These are phyloP conservation scores for Hanseniaspora jakobsenii DNA, from an alignment of 805 yeast genomes.

Conservation along the genomic window DNA sequence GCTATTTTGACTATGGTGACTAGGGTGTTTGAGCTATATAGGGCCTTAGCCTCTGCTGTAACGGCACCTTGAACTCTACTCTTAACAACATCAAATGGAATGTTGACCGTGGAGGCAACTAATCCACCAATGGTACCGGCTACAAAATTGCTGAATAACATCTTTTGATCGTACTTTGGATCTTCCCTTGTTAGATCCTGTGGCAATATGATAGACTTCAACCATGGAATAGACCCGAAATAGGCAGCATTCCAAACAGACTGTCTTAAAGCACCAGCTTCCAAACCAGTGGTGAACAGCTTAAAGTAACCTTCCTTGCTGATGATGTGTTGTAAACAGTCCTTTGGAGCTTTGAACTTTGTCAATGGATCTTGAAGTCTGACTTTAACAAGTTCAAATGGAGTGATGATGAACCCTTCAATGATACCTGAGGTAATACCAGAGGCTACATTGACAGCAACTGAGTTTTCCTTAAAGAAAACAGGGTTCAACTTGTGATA, in stretches of 20 bases:
- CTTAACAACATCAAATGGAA: conserved; percentile 96
- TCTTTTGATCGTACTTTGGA: conserved; percentile 40
- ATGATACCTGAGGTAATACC: conserved; percentile 99
- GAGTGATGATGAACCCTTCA: conserved; percentile 93
- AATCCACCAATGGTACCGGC: conserved; percentile 97
- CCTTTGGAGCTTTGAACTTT: conserved; percentile 70
- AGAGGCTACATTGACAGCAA: conserved; percentile 66
- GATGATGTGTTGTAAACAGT: conserved; percentile 63
- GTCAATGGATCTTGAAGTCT: conserved; percentile 83
- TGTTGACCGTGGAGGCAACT: conserved; percentile 85
- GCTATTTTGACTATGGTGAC: conserved; percentile 44
- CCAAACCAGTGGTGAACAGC: conserved; percentile 76
- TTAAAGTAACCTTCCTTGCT: conserved; percentile 68
- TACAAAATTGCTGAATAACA: conserved; percentile 52
- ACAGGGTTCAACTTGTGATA: conserved; percentile 30
- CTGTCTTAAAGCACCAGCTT: conserved; percentile 96
- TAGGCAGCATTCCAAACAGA: conserved; percentile 95
- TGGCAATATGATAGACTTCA: conserved; percentile 59
- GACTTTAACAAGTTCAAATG: conserved; percentile 91
- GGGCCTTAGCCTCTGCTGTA: conserved; percentile 72
- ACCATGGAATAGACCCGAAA: conserved; percentile 87
- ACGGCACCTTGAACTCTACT: conserved; percentile 73
- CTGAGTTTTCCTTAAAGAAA: conserved; percentile 26
- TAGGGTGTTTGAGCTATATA: conserved; percentile 82
- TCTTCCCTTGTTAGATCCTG: conserved; percentile 56